These are phyloP conservation scores for Leccinum fibrillosum DNA, from an alignment of 768 basidiomycete genomes.

Conservation along the genomic window DNA sequence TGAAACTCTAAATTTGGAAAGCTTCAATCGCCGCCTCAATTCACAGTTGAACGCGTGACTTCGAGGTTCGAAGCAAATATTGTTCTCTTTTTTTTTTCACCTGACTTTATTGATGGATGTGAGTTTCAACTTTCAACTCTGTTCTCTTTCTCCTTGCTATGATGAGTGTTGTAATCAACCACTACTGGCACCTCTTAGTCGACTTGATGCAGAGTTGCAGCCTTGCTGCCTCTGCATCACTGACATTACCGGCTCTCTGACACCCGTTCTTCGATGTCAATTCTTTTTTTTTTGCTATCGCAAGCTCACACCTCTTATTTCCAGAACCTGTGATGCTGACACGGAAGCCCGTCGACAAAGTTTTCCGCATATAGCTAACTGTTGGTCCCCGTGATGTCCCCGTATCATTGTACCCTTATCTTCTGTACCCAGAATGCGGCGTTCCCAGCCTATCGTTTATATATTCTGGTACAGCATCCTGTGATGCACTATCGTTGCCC, in stretches of 20 bases:
- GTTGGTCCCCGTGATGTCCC: conserved; percentile 1
- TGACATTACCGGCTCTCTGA: conserved; percentile 77
- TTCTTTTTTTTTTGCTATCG: background rate
- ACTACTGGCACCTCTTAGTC: conserved; percentile 91
- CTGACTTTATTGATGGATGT: background rate
- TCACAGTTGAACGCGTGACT: background rate
- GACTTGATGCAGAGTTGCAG: conserved; percentile 50
- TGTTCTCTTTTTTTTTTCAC: background rate
- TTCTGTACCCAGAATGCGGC: background rate
- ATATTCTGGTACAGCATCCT: conserved; percentile 3
- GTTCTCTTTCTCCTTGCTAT: background rate
- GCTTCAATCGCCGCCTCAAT: conserved; percentile 23
- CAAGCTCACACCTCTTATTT: conserved; percentile 18
- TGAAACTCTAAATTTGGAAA: background rate
- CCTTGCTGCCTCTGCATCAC: conserved; percentile 47
- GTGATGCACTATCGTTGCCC: background rate
- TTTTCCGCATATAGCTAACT: background rate
- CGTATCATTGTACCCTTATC: conserved; percentile 8
- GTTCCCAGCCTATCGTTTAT: conserved; percentile 6
- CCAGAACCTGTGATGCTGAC: conserved; percentile 4
- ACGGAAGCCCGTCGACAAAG: background rate
- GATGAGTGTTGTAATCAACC: conserved; percentile 82
- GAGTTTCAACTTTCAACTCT: conserved; percentile 7
- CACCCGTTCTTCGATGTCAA: conserved; percentile 5
- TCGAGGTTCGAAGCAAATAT: background rate